Percentiles rank a stretch among this genome's conserved stretches.
phyloP scores from a whole-genome alignment of 2,329 filamentous ascomycete genomes.

The Fusarium pseudonygamai region DNA sequence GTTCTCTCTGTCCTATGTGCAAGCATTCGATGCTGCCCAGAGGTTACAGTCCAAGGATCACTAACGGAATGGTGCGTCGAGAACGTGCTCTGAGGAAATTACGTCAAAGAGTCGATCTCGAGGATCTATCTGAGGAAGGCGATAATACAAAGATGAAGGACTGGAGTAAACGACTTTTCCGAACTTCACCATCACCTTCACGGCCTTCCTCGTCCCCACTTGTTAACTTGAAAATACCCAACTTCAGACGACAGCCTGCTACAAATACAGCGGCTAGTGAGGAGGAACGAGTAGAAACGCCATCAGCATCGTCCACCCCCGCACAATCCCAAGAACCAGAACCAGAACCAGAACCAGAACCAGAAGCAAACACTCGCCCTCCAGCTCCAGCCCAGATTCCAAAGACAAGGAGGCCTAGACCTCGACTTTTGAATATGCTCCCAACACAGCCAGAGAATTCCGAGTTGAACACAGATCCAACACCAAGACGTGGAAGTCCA shows the following conservation, averaged over 20 bases:
- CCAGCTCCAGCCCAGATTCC: constrained; percentile 31
- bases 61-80: constrained; percentile 85
- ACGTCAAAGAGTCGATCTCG: constrained; percentile 61
- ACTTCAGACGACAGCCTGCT: constrained; percentile 18
- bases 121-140: constrained; percentile 48
- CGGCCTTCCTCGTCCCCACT: constrained; percentile 39
- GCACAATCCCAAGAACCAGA: constrained; percentile 20
- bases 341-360: constrained; percentile 13
- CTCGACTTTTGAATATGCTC: constrained; percentile 47
- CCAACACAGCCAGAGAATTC: constrained; percentile 51
- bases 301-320: constrained; percentile 2
- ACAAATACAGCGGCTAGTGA: constrained; percentile 9
- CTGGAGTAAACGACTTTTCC: constrained; percentile 51
- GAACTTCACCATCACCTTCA: constrained; percentile 34
- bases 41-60: constrained; percentile 74
- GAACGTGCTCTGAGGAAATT: constrained; percentile 75
- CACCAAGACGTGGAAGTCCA: constrained; percentile 51
- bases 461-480: constrained; percentile 42
- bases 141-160: constrained; percentile 48
- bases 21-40: constrained; percentile 82
- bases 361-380: constrained; percentile 12
- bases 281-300: not conserved
- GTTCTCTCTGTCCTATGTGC: constrained; percentile 90
- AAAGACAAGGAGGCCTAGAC: constrained; percentile 43
- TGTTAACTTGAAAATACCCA: constrained; percentile 37